phyloP scores from a whole-genome alignment of 108 stramenopile genomes.

The Hondaea fermentalgiana region DNA sequence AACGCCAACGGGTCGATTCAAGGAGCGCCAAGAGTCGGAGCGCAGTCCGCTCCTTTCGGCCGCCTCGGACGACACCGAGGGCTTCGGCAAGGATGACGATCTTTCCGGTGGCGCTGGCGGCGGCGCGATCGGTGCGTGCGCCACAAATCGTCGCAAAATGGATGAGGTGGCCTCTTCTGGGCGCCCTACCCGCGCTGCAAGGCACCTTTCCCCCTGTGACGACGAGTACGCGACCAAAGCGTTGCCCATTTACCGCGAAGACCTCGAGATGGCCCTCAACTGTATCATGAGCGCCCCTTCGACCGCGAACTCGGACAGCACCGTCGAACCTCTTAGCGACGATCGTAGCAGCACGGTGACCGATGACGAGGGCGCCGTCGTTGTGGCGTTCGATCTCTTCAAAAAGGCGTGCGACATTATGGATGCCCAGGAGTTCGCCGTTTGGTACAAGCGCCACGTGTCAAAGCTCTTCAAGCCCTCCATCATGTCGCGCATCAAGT shows the following conservation, averaged over 20 bases:
- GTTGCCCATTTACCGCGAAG: not conserved
- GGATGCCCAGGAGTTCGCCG: not conserved
- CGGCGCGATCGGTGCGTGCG: too few relatives aligned
- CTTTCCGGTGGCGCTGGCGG: too few relatives aligned
- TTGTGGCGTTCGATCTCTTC: not conserved
- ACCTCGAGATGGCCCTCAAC: not conserved
- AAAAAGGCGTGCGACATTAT: slow-evolving; percentile 12
- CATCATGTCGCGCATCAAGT: not conserved
- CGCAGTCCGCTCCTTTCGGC: too few relatives aligned
- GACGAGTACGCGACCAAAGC: not conserved
- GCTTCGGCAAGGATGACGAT: too few relatives aligned
- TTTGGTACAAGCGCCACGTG: slow-evolving; percentile 11
- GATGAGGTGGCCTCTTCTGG: too few relatives aligned
- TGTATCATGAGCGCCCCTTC: not conserved
- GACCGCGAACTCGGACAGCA: not conserved
- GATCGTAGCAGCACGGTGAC: not conserved
- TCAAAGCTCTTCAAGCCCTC: slow-evolving; percentile 8
- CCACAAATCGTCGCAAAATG: too few relatives aligned
- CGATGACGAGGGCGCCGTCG: not conserved
- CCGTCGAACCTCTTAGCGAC: not conserved
- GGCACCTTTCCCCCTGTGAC: not conserved
- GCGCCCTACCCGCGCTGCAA: not conserved
- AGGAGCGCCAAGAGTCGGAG: too few relatives aligned
- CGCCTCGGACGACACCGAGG: too few relatives aligned
- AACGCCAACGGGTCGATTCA: too few relatives aligned